A percentile compares a stretch with the other conserved stretches of the same genome.
These are phyloP conservation scores for Earliella scabrosa DNA, from an alignment of 1,284 basidiomycete genomes.

Conservation along the genomic window DNA sequence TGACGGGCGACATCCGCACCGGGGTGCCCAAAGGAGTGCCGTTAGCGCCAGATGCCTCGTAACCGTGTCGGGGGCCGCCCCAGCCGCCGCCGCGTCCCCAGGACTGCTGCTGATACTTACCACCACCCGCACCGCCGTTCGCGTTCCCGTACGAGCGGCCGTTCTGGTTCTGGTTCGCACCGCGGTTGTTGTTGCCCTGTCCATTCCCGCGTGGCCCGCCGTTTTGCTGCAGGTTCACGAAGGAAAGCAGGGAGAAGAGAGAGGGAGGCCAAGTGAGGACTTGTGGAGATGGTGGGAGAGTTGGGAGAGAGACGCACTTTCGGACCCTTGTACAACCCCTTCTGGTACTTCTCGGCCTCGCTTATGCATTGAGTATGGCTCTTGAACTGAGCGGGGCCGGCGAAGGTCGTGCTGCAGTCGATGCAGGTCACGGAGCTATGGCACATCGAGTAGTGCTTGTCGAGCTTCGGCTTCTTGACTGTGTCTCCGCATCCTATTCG, in stretches of 20 bases:
- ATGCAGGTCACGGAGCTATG: slow-evolving; percentile 83
- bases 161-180: neutral
- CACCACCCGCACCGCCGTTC: slow-evolving; percentile 14
- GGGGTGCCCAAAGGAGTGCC: slow-evolving; percentile 70
- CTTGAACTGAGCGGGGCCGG: slow-evolving; percentile 77
- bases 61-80: slow-evolving; percentile 26
- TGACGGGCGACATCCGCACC: slow-evolving; percentile 49
- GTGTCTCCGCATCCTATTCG: slow-evolving; percentile 77
- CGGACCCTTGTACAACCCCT: slow-evolving; percentile 80
- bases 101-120: slow-evolving; percentile 35
- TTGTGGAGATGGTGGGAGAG: neutral
- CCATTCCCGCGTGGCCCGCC: slow-evolving; percentile 20
- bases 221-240: slow-evolving; percentile 21
- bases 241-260: neutral
- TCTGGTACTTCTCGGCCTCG: slow-evolving; percentile 93
- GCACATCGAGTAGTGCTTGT: slow-evolving; percentile 66
- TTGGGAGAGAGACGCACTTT: slow-evolving; percentile 41
- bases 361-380: slow-evolving; percentile 83
- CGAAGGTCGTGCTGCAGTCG: slow-evolving; percentile 85
- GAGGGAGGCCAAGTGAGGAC: neutral
- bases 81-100: slow-evolving; percentile 22
- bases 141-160: slow-evolving; percentile 8
- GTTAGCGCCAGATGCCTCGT: slow-evolving; percentile 65
- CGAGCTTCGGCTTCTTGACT: slow-evolving; percentile 91
- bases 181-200: slow-evolving; percentile 8